Evolutionary conservation across 805 yeast species (phyloP).

Genomic region (Lipomyces sp.): DNA sequence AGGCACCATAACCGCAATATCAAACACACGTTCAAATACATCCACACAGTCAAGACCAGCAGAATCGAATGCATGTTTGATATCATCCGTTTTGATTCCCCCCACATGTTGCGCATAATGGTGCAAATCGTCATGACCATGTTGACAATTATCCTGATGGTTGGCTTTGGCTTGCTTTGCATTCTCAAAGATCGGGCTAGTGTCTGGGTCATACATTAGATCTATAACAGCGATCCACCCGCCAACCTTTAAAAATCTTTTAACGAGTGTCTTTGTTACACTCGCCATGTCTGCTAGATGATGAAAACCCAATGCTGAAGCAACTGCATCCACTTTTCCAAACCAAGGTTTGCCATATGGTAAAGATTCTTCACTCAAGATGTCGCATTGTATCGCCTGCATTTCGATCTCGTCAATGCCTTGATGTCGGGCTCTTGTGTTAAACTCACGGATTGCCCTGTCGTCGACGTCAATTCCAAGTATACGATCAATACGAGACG

Average conservation of each 20-base stretch:
- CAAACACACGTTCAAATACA: constrained; percentile 20
- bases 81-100: constrained; percentile 16
- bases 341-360: not conserved
- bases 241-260: constrained; percentile 9
- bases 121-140: constrained; percentile 3
- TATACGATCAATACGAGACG: constrained; percentile 14
- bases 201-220: constrained; percentile 10
- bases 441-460: constrained; percentile 16
- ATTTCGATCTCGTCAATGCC: constrained; percentile 26
- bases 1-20: constrained; percentile 17
- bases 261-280: not conserved
- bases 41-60: constrained; percentile 16
- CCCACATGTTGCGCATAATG: constrained; percentile 20
- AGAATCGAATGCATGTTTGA: constrained; percentile 8
- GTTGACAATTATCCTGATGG: not conserved
- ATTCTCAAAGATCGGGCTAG: constrained; percentile 17
- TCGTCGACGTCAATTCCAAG: constrained; percentile 27
- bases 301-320: constrained; percentile 29
- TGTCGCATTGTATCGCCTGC: constrained; percentile 19
- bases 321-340: constrained; percentile 21
- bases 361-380: not conserved
- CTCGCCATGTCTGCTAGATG: constrained; percentile 22
- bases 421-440: constrained; percentile 24
- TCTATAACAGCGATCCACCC: constrained; percentile 31
- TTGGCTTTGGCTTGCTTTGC: not conserved